Percentiles rank a stretch among this genome's conserved stretches.
Evolutionary conservation across 805 yeast species (phyloP).

Genomic region (Hanseniaspora nectarophila): DNA sequence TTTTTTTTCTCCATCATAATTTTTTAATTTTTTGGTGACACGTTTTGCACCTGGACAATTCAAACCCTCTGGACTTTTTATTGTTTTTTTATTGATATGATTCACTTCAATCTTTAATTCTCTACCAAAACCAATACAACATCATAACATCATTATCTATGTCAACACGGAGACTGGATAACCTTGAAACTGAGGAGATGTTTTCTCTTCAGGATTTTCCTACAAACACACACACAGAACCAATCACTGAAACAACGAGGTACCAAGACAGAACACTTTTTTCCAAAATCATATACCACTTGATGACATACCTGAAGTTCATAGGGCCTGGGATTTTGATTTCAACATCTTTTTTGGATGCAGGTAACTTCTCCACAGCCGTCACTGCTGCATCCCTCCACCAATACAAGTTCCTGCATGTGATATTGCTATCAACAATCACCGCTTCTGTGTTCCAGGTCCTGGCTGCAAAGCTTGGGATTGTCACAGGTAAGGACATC

Average conservation of each 20-base stretch:
- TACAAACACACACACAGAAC: neutral
- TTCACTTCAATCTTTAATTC: too few species aligned
- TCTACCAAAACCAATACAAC: neutral
- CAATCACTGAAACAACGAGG: neutral
- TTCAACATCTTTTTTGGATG: slow-evolving; percentile 91
- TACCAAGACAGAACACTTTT: slow-evolving; percentile 5
- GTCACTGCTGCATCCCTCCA: slow-evolving; percentile 89
- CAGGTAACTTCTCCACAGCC: slow-evolving; percentile 92
- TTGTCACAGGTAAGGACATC: slow-evolving; percentile 84
- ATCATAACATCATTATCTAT: neutral
- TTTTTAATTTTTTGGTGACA: too few species aligned
- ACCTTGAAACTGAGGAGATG: neutral
- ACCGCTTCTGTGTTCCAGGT: slow-evolving; percentile 81
- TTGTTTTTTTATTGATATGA: too few species aligned
- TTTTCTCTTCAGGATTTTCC: slow-evolving; percentile 10
- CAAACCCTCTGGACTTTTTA: too few species aligned
- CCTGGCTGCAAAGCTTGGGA: slow-evolving; percentile 76
- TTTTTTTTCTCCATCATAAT: neutral
- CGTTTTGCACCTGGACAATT: too few species aligned
- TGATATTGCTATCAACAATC: slow-evolving; percentile 65
- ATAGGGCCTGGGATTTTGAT: slow-evolving; percentile 97
- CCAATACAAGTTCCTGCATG: slow-evolving; percentile 64
- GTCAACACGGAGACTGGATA: neutral
- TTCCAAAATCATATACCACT: slow-evolving; percentile 2
- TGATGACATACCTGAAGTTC: slow-evolving; percentile 43